These are phyloP conservation scores for Epichloe typhina DNA, from an alignment of 2,329 filamentous ascomycete genomes.

Conservation along the genomic window DNA sequence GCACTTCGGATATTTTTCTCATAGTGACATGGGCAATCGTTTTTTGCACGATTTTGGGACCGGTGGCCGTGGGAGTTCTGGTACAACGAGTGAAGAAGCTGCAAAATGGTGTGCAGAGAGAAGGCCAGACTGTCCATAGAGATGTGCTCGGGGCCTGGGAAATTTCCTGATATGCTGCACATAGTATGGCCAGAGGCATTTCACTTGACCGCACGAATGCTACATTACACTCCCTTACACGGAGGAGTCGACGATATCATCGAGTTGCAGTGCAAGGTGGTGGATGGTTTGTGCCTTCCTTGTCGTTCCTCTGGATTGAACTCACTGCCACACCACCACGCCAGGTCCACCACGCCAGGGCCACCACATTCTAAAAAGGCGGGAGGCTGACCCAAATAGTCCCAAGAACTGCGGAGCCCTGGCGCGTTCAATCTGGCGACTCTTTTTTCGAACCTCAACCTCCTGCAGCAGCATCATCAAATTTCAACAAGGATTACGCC, in stretches of 20 bases:
- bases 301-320: too few relatives aligned
- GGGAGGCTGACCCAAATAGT: not conserved
- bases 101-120: constrained; percentile 3
- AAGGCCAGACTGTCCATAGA: not conserved
- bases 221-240: too few relatives aligned
- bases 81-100: constrained; percentile 27
- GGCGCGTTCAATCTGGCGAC: not conserved
- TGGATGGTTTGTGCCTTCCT: too few relatives aligned
- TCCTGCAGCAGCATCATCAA: not conserved
- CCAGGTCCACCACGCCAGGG: too few relatives aligned
- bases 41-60: constrained; percentile 40
- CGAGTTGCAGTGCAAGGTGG: too few relatives aligned
- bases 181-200: too few relatives aligned
- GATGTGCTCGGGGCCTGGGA: constrained; percentile 3
- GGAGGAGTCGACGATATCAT: too few relatives aligned
- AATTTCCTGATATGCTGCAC: not conserved
- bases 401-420: not conserved
- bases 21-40: constrained; percentile 43
- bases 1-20: constrained; percentile 31
- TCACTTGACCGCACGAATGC: too few relatives aligned
- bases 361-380: too few relatives aligned
- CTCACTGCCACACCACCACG: too few relatives aligned
- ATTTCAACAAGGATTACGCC: not conserved
- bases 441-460: not conserved
- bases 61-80: constrained; percentile 33